These are phyloP conservation scores for Lepiota brunneoincarnata DNA, from an alignment of 768 basidiomycete genomes.

Conservation along the genomic window DNA sequence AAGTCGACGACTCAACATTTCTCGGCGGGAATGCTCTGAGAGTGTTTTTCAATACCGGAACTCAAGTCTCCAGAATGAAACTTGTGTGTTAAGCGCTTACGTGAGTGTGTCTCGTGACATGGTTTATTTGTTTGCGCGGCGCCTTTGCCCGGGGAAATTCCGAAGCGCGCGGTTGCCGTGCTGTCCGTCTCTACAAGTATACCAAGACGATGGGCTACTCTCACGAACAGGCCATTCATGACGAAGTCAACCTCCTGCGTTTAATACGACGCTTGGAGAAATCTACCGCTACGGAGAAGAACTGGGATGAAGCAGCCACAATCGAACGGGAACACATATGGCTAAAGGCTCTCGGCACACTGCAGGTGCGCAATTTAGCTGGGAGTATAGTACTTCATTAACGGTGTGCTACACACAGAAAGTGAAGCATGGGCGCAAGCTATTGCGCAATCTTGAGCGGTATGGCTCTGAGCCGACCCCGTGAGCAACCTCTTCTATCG, in stretches of 20 bases:
- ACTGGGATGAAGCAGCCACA: slow-evolving; percentile 1
- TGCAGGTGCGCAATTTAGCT: background rate
- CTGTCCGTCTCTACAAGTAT: too few species aligned
- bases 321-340: background rate
- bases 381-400: background rate
- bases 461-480: background rate
- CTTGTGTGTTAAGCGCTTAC: too few species aligned
- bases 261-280: slow-evolving; percentile 13
- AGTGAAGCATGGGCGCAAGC: slow-evolving; percentile 13
- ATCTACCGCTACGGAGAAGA: background rate
- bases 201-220: background rate
- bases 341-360: slow-evolving; percentile 3
- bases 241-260: slow-evolving; percentile 14
- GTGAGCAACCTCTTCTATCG: background rate
- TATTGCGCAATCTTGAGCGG: slow-evolving; percentile 7
- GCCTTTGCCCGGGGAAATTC: too few species aligned
- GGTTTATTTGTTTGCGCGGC: too few species aligned
- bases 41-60: too few species aligned
- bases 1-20: too few species aligned
- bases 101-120: too few species aligned
- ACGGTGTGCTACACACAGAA: slow-evolving; percentile 3
- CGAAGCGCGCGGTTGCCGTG: too few species aligned
- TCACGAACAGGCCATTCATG: slow-evolving; percentile 2
- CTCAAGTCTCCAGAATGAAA: too few species aligned
- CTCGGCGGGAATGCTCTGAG: too few species aligned